Conservation (phyloP, 2,329 filamentous ascomycete species). For the Thermomyces lanuginosus region DNA sequence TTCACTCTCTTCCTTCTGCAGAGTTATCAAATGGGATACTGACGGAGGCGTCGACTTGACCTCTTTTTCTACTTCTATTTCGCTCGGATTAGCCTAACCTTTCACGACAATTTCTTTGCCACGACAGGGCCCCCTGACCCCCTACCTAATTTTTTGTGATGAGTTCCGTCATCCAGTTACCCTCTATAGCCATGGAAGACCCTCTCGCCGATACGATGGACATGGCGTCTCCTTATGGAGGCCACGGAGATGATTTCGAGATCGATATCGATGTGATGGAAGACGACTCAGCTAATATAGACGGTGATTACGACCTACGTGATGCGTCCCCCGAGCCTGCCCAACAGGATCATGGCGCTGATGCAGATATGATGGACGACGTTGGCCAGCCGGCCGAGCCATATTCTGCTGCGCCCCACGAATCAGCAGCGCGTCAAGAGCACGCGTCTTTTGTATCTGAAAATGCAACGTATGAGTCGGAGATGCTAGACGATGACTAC, state of each 20-base stretch:
- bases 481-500: conserved; percentile 26
- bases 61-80: too few relatives aligned
- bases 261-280: conserved; percentile 44
- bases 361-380: conserved; percentile 35
- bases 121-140: too few relatives aligned
- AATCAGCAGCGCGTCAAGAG: conserved; percentile 13
- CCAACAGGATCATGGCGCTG: conserved; percentile 14
- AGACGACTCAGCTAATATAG: conserved; percentile 42
- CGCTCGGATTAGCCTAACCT: too few relatives aligned
- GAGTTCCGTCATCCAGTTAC: too few relatives aligned
- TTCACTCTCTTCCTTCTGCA: too few relatives aligned
- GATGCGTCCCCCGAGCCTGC: conserved; percentile 21
- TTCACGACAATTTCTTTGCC: too few relatives aligned
- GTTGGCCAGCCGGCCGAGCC: conserved; percentile 23
- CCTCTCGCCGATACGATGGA: conserved; percentile 27
- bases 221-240: conserved; percentile 25
- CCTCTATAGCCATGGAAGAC: conserved; percentile 21
- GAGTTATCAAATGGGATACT: too few relatives aligned
- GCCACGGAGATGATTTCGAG: conserved; percentile 36
- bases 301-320: conserved; percentile 30
- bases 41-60: too few relatives aligned
- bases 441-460: conserved; percentile 15
- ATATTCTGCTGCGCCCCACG: conserved; percentile 18
- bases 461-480: conserved; percentile 20
- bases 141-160: too few relatives aligned